These are phyloP conservation scores for Fistulinella cinereoalba DNA, from an alignment of 1,284 basidiomycete genomes.

Conservation along the genomic window DNA sequence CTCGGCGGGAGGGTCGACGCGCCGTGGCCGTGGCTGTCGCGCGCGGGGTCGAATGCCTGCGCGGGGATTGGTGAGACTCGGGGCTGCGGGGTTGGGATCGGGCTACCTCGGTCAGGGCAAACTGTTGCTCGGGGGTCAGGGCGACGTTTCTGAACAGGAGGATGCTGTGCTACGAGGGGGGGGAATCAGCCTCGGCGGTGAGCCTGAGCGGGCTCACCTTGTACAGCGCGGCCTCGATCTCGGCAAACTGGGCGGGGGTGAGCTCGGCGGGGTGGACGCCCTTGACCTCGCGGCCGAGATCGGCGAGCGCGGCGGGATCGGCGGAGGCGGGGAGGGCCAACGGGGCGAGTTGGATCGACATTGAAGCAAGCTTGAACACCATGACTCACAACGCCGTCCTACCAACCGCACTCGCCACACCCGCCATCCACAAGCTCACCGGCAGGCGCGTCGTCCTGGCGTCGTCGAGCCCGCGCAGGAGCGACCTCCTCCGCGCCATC, in stretches of 20 bases:
- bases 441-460: slow-evolving; percentile 82
- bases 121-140: slow-evolving; percentile 80
- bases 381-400: slow-evolving; percentile 46
- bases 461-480: slow-evolving; percentile 81
- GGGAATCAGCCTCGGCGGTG: not conserved
- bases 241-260: slow-evolving; percentile 49
- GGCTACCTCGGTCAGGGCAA: slow-evolving; percentile 72
- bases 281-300: slow-evolving; percentile 66
- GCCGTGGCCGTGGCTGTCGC: slow-evolving; percentile 77
- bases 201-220: slow-evolving; percentile 47
- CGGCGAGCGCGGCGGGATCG: too few species aligned
- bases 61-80: not conserved
- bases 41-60: slow-evolving; percentile 70
- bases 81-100: not conserved
- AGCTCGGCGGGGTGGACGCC: slow-evolving; percentile 59
- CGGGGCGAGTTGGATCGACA: slow-evolving; percentile 56
- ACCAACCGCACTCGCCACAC: slow-evolving; percentile 66
- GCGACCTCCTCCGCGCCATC: slow-evolving; percentile 78
- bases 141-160: slow-evolving; percentile 72
- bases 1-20: slow-evolving; percentile 73
- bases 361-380: too few species aligned
- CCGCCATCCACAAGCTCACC: slow-evolving; percentile 66
- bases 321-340: slow-evolving; percentile 61
- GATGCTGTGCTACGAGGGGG: slow-evolving; percentile 57
- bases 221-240: slow-evolving; percentile 64